Evolutionary conservation across 164 flowering plant species (phyloP), one percentile per base, ranked within the genome.

Genomic region (Aristolochia californica): DNA sequence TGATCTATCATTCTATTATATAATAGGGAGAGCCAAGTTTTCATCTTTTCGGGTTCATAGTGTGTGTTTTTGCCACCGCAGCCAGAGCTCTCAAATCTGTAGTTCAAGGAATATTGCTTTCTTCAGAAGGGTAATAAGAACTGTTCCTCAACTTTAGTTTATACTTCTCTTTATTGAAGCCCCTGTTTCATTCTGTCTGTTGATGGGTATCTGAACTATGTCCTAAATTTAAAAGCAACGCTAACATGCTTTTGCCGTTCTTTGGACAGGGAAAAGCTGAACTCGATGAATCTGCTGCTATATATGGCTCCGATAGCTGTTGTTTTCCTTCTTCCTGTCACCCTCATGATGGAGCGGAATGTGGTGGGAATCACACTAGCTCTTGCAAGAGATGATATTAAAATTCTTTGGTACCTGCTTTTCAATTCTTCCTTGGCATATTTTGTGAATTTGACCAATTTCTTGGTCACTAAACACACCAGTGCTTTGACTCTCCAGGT

Each of bases 401-500:
- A 60, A 52, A 70, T 84, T 8, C 16, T 77, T 12, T 77, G 75
- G 79, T 77, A 76, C 64, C 77, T 84, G 57, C 71, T 80, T 47
- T 74, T 84, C 77, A 84, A 84, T 77, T 80, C 87, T 10, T 51
- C 81, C 0, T 43, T 78, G 51, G 91, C 91, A 14, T 82, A 74
- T 65, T 77, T 76, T 59, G 85, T 75, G 20, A 80, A 83, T 62
- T 71, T 83, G 77, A 77, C 80, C 60, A 83, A 83, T 53, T 81
- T 83, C 74, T 72, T 83, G 83, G 89, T 83, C 61, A 81, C 89
- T 8, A 82, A 82, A 48, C 84, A 82, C 73, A 84, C 90, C 22
- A 84, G 87, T 57, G 90, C 87, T 38, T 73, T 84, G 72, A 84
- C 87, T 52, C 85, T 84, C 58, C 87, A 80, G 85, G 83, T 84